Evolutionary conservation across 1,284 basidiomycete species (phyloP).

Genomic region (Erythrobasidium hasegawianum): DNA sequence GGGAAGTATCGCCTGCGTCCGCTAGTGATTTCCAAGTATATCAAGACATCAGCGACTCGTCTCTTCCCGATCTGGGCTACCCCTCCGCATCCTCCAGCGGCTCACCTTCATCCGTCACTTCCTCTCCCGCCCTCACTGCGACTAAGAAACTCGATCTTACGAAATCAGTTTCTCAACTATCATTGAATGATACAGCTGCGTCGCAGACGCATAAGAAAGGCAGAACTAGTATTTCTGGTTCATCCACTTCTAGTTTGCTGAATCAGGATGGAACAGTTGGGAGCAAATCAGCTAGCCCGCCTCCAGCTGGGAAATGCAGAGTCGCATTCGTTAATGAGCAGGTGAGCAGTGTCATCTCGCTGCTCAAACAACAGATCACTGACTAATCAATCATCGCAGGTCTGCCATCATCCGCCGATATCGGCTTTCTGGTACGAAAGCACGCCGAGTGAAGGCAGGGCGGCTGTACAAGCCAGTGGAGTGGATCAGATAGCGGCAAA

Average conservation of each 20-base stretch:
- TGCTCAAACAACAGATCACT: too few relatives aligned
- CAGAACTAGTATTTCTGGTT: slow-evolving; percentile 11
- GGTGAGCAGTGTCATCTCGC: too few relatives aligned
- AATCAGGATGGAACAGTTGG: not conserved
- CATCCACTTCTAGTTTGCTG: slow-evolving; percentile 8
- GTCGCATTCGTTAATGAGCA: slow-evolving; percentile 47
- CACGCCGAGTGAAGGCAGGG: slow-evolving; percentile 37
- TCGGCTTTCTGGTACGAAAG: slow-evolving; percentile 73
- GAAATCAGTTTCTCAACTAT: slow-evolving; percentile 30
- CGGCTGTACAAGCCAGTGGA: slow-evolving; percentile 37
- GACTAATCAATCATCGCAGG: slow-evolving; percentile 61
- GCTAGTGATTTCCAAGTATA: slow-evolving; percentile 29
- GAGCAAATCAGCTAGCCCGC: not conserved
- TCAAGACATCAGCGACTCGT: slow-evolving; percentile 21
- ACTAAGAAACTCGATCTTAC: slow-evolving; percentile 6
- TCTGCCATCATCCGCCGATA: slow-evolving; percentile 94
- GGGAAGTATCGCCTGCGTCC: slow-evolving; percentile 35
- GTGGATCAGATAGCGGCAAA: slow-evolving; percentile 90
- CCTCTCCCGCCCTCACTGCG: slow-evolving; percentile 17
- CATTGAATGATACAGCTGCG: slow-evolving; percentile 20
- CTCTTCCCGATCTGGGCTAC: not conserved
- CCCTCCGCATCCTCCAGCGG: slow-evolving; percentile 48
- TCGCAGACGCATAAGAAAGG: slow-evolving; percentile 21
- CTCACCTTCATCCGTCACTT: slow-evolving; percentile 55
- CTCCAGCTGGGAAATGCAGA: slow-evolving; percentile 31